phyloP scores from a whole-genome alignment of 148 eudicot species.

The Vaccinium vitisidaea region DNA sequence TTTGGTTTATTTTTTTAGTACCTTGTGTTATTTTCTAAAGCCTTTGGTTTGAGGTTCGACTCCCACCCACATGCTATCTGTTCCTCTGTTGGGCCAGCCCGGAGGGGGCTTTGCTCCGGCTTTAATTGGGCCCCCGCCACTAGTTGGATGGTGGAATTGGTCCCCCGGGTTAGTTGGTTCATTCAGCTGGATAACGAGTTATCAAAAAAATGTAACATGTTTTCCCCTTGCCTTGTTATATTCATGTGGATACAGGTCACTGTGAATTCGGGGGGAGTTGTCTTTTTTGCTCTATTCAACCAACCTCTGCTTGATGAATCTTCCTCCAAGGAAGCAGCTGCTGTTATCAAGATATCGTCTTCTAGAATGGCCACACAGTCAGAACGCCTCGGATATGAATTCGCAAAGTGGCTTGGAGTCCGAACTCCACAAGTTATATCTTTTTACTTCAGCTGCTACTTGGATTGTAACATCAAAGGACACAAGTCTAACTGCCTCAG shows the following conservation, averaged over 20 bases:
- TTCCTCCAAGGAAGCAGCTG: conserved; percentile 74
- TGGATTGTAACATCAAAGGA: conserved; percentile 12
- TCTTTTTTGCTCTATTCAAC: conserved; percentile 90
- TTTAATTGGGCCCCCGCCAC: not conserved
- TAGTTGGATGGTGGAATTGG: not conserved
- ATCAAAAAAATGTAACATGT: not conserved
- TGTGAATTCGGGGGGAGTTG: conserved; percentile 99
- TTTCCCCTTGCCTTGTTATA: conserved; percentile 1
- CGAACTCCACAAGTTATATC: conserved; percentile 77
- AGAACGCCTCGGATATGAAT: conserved; percentile 96
- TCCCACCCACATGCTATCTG: not conserved
- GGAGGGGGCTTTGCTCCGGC: not conserved
- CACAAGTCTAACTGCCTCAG: not conserved
- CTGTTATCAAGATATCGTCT: conserved; percentile 92
- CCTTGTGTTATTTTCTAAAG: not conserved
- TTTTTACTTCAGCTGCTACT: conserved; percentile 22
- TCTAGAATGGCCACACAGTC: conserved; percentile 99
- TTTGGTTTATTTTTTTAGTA: not conserved
- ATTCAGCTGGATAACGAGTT: not conserved
- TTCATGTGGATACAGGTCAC: conserved; percentile 59
- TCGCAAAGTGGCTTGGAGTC: conserved; percentile 96
- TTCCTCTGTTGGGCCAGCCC: not conserved
- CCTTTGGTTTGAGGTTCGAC: not conserved
- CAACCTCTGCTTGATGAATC: conserved; percentile 50
- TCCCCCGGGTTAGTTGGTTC: not conserved